phyloP scores from a whole-genome alignment of 1,284 basidiomycete species.

The Boletus coffeatus region DNA sequence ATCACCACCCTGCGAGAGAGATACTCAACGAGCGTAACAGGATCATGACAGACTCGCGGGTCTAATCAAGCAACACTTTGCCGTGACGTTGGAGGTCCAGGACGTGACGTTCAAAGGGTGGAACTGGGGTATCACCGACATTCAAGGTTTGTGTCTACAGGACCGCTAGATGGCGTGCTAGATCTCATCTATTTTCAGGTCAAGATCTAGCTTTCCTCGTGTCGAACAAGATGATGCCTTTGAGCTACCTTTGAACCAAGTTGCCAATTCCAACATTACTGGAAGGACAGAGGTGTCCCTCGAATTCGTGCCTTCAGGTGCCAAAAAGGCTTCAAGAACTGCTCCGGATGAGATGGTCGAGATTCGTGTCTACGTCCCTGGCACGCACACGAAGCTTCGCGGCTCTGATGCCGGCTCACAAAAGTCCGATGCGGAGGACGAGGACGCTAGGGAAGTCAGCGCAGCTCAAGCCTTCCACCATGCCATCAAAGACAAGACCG shows the following conservation, averaged over 20 bases:
- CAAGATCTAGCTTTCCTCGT: slow-evolving; percentile 89
- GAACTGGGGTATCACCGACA: slow-evolving; percentile 98
- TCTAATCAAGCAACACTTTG: slow-evolving; percentile 84
- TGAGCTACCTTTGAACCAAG: slow-evolving; percentile 82
- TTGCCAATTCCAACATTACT: slow-evolving; percentile 98
- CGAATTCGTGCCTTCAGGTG: slow-evolving; percentile 69
- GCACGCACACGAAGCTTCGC: slow-evolving; percentile 63
- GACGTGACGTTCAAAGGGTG: slow-evolving; percentile 93
- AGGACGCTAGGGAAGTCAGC: slow-evolving; percentile 70
- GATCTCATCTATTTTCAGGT: slow-evolving; percentile 42
- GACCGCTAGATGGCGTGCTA: neutral
- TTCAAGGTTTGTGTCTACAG: slow-evolving; percentile 63
- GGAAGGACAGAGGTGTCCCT: slow-evolving; percentile 96
- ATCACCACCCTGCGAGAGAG: neutral
- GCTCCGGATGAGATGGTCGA: slow-evolving; percentile 89
- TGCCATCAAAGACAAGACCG: slow-evolving; percentile 93
- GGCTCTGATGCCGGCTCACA: slow-evolving; percentile 76
- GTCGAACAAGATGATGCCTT: slow-evolving; percentile 84
- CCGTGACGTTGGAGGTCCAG: slow-evolving; percentile 77
- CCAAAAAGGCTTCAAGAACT: slow-evolving; percentile 43
- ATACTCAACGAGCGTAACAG: neutral
- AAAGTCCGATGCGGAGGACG: slow-evolving; percentile 66
- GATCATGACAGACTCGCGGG: slow-evolving; percentile 66
- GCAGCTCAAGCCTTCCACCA: slow-evolving; percentile 98
- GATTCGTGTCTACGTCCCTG: slow-evolving; percentile 95